Evolutionary conservation across 352 stramenopile species (phyloP), one percentile per base, ranked within the genome.

Genomic region (Pythium volutum): DNA sequence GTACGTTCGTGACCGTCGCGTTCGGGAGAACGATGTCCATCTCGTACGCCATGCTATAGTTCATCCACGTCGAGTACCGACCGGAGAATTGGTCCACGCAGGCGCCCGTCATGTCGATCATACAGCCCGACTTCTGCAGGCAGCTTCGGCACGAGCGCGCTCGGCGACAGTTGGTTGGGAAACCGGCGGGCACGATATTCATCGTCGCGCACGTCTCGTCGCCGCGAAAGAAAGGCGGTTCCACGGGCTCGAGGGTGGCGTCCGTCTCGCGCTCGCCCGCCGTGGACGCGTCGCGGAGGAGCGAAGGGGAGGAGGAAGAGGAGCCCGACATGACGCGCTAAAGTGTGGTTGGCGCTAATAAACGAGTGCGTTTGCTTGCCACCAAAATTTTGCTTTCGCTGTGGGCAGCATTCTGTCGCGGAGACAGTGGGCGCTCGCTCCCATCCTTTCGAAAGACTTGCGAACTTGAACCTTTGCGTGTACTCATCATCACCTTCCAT

Each of bases 191-290:
- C n/a, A 53, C 23, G 4, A 47, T 20, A 0, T 45, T 51, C 22
- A 45, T 58, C 34, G n/a, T 36, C 16, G 52, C 38, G 38, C 60
- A 67, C 3, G 60, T 67, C 36, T 67, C 60, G 27, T 62, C 53
- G 27, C 16, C 33, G 7, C 6, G 27, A 1, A 67, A 26, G 15
- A 12, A 55, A 10, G 59, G 51, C 29, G 50, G 41, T n/a, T 59
- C 50, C 12, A 33, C 34, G 22, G 31, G 33, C 18, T 51, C 29
- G 14, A 36, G 1, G 27, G 29, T 18, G 26, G 23, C 20, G 8
- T 43, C 43, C n/a, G 43, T 42, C 3, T 47, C 42, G 25, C 25
- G 9, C 4, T 29, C 46, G 14, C 55, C 29, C 2, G 23, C 33
- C 20, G 45, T 43, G 10, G 55, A 62, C 20, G 33, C 33, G 22